Evolutionary conservation across 208 protist species (phyloP).

Genomic region (Phytomonas serpens): DNA sequence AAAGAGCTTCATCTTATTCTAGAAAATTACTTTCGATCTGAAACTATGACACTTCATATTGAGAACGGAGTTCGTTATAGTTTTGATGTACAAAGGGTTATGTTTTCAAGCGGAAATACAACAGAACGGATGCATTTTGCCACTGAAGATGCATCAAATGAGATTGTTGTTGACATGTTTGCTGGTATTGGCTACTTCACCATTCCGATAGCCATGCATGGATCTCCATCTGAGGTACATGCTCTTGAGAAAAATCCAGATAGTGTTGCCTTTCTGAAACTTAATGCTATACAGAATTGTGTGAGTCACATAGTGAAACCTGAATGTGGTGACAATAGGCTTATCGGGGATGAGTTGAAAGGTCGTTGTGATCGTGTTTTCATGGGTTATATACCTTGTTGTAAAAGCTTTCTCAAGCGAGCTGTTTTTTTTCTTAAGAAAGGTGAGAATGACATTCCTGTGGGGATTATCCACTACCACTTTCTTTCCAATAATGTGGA

Average conservation of each 20-base stretch:
- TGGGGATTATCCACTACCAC: slow-evolving; percentile 84
- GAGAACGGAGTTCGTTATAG: slow-evolving; percentile 87
- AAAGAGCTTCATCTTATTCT: slow-evolving; percentile 20
- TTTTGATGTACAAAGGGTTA: slow-evolving; percentile 79
- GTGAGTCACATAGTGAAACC: slow-evolving; percentile 60
- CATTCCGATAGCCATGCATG: slow-evolving; percentile 73
- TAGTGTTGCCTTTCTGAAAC: slow-evolving; percentile 57
- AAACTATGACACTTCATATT: slow-evolving; percentile 79
- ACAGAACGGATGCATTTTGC: slow-evolving; percentile 89
- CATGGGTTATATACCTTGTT: slow-evolving; percentile 89
- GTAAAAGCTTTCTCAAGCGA: slow-evolving; percentile 62
- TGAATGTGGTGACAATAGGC: slow-evolving; percentile 77
- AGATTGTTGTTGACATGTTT: slow-evolving; percentile 92
- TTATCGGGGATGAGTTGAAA: slow-evolving; percentile 49
- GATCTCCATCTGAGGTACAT: slow-evolving; percentile 27
- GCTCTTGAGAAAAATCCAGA: slow-evolving; percentile 88
- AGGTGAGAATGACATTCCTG: slow-evolving; percentile 11
- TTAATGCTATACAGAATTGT: slow-evolving; percentile 76
- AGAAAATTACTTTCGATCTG: slow-evolving; percentile 18
- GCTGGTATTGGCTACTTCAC: slow-evolving; percentile 91
- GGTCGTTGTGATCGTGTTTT: slow-evolving; percentile 81
- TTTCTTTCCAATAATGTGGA: slow-evolving; percentile 56
- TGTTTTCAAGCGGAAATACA: slow-evolving; percentile 91
- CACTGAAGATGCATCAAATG: slow-evolving; percentile 35
- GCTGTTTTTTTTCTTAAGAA: slow-evolving; percentile 70